Conservation (phyloP, 2,329 filamentous ascomycete species). For the Botryotinia narcissicola region DNA sequence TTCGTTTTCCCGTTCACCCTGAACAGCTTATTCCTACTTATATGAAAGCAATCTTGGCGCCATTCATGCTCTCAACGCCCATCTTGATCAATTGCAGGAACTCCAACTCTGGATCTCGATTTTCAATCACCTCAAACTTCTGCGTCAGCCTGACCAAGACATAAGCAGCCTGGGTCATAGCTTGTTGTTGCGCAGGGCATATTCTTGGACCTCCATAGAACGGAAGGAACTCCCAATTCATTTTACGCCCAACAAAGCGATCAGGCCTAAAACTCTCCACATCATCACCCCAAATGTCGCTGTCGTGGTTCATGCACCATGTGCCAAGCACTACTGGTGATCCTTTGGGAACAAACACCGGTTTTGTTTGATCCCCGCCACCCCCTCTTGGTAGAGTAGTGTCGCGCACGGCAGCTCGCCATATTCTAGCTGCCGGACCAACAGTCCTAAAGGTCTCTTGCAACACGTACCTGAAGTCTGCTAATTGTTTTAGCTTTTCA, state of each 20-base stretch:
- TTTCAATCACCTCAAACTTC: conserved; percentile 17
- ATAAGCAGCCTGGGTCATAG: conserved; percentile 19
- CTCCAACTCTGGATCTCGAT: conserved; percentile 19
- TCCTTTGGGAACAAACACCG: conserved; percentile 32
- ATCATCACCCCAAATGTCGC: conserved; percentile 67
- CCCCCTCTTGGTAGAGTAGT: conserved; percentile 37
- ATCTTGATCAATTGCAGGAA: conserved; percentile 12
- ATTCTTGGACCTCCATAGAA: conserved; percentile 68
- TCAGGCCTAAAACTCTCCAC: conserved; percentile 70
- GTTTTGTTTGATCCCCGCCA: conserved; percentile 31
- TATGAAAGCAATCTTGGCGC: neutral
- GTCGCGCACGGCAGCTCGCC: conserved; percentile 27
- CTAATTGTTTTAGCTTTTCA: conserved; percentile 49
- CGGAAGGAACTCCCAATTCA: conserved; percentile 69
- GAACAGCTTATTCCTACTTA: neutral
- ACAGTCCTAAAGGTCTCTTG: conserved; percentile 48
- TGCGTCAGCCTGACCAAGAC: conserved; percentile 18
- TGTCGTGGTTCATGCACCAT: conserved; percentile 33
- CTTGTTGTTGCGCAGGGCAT: conserved; percentile 42
- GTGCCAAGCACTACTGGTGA: conserved; percentile 26
- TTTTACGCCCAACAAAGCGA: conserved; percentile 64
- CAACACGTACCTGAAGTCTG: conserved; percentile 53
- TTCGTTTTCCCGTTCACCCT: neutral
- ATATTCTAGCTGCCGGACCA: neutral
- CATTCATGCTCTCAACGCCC: conserved; percentile 9